phyloP scores from a whole-genome alignment of 192 early-diverging fungal species.

The Podila verticillata region DNA sequence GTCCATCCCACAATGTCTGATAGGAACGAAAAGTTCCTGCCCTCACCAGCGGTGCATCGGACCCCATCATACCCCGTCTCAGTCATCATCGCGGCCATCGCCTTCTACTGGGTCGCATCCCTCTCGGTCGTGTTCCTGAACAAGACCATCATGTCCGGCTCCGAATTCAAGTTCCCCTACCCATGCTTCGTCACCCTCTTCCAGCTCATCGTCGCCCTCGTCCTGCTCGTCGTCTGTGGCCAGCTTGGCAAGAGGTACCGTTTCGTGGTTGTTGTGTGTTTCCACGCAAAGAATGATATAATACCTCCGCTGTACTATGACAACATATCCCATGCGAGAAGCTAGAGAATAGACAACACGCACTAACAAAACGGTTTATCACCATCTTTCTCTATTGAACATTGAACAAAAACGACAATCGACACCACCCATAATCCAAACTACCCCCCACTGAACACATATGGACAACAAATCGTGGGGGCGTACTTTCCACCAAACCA shows the following conservation, averaged over 20 bases:
- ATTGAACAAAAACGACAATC: no score
- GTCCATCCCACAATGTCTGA: slow-evolving; percentile 1
- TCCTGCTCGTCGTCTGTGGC: slow-evolving; percentile 63
- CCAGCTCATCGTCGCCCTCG: slow-evolving; percentile 67
- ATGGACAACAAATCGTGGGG: no score
- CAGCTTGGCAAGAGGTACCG: slow-evolving; percentile 66
- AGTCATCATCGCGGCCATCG: slow-evolving; percentile 60
- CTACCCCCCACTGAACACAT: no score
- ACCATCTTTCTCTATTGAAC: no score
- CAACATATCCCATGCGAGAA: not conserved
- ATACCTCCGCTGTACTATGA: not conserved
- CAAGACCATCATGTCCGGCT: slow-evolving; percentile 69
- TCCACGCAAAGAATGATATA: not conserved
- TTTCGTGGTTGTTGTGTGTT: not conserved
- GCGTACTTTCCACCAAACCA: not conserved
- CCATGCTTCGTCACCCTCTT: slow-evolving; percentile 76
- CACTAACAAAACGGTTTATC: not conserved
- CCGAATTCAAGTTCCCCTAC: slow-evolving; percentile 72
- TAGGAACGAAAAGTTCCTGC: slow-evolving; percentile 39
- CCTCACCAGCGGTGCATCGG: slow-evolving; percentile 38
- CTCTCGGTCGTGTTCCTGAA: slow-evolving; percentile 74
- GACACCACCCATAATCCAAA: not conserved
- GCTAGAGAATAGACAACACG: not conserved
- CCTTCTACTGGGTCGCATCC: slow-evolving; percentile 70
- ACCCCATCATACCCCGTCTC: slow-evolving; percentile 34